These are phyloP conservation scores for Hansenula lynferdii DNA, from an alignment of 1,139 yeast genomes.

Conservation along the genomic window DNA sequence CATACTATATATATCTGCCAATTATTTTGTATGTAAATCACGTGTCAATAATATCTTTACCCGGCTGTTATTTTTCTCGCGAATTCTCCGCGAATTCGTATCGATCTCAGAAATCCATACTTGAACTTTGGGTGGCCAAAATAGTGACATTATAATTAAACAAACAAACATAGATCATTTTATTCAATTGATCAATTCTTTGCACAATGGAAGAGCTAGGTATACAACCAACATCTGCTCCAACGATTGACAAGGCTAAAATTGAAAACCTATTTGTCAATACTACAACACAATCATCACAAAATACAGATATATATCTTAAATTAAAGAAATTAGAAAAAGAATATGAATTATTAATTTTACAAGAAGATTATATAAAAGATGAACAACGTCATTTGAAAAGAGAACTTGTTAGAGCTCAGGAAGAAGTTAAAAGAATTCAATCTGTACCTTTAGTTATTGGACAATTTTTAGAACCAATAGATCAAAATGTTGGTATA, in stretches of 20 bases:
- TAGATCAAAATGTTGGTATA: slow-evolving; percentile 94
- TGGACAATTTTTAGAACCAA: slow-evolving; percentile 97
- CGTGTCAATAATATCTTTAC: neutral
- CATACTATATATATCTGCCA: neutral
- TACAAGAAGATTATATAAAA: slow-evolving; percentile 95
- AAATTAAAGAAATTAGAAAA: slow-evolving; percentile 84
- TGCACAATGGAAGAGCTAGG: slow-evolving; percentile 55
- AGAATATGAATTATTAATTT: slow-evolving; percentile 72
- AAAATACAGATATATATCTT: slow-evolving; percentile 65
- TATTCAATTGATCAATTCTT: neutral
- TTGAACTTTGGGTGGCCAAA: slow-evolving; percentile 5
- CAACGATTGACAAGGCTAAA: slow-evolving; percentile 20
- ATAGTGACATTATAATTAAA: neutral
- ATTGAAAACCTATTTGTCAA: slow-evolving; percentile 19
- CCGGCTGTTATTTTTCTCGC: neutral
- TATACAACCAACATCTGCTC: slow-evolving; percentile 33
- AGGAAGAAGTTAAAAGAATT: slow-evolving; percentile 96
- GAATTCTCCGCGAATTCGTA: neutral
- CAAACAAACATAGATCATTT: neutral
- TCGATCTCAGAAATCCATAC: too few species aligned
- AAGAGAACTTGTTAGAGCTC: slow-evolving; percentile 92
- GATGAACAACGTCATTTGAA: slow-evolving; percentile 97
- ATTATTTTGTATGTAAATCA: neutral
- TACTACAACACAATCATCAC: slow-evolving; percentile 22
- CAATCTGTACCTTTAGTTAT: slow-evolving; percentile 97